These are phyloP conservation scores for Mycena epipterygia DNA, from an alignment of 768 basidiomycete genomes.

Conservation along the genomic window DNA sequence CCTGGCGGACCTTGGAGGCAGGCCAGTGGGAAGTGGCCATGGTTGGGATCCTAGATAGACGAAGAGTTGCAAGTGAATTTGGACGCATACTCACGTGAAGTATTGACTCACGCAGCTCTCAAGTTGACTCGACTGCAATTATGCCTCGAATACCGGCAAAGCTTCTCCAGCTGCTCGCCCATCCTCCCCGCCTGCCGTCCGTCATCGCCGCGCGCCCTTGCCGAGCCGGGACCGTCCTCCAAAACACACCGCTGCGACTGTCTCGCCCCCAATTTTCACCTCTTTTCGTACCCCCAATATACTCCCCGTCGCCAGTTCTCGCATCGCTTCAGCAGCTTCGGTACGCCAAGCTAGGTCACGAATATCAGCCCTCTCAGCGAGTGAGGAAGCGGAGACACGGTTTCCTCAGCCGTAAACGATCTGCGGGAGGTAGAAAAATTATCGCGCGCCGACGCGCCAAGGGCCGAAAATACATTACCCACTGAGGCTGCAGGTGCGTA, in stretches of 20 bases:
- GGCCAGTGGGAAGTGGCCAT: constrained; percentile 76
- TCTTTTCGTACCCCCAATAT: constrained; percentile 36
- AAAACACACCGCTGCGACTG: constrained; percentile 37
- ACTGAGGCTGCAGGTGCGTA: constrained; percentile 66
- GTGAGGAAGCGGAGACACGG: constrained; percentile 94
- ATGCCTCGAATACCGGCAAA: constrained; percentile 63
- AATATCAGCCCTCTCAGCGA: constrained; percentile 97
- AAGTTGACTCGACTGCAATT: constrained; percentile 11
- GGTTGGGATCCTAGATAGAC: constrained; percentile 43
- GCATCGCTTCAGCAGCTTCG: constrained; percentile 68
- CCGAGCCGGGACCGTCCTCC: constrained; percentile 33
- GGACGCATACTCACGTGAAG: constrained; percentile 26
- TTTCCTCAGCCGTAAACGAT: constrained; percentile 84
- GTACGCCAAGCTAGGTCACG: constrained; percentile 80
- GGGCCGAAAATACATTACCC: constrained; percentile 84
- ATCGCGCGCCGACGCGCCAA: constrained; percentile 78
- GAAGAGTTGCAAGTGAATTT: no score
- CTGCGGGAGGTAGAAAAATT: constrained; percentile 78
- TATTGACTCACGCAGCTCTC: constrained; percentile 40
- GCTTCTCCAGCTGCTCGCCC: constrained; percentile 52
- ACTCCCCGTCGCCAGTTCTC: constrained; percentile 51
- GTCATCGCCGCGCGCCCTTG: constrained; percentile 27
- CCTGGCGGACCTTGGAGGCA: constrained; percentile 84
- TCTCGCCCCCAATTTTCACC: constrained; percentile 41
- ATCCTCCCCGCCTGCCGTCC: constrained; percentile 47